Percentiles rank a stretch among this genome's conserved stretches.
phyloP scores from a whole-genome alignment of 257 asterid species.

The Ajuga chamaepitys region DNA sequence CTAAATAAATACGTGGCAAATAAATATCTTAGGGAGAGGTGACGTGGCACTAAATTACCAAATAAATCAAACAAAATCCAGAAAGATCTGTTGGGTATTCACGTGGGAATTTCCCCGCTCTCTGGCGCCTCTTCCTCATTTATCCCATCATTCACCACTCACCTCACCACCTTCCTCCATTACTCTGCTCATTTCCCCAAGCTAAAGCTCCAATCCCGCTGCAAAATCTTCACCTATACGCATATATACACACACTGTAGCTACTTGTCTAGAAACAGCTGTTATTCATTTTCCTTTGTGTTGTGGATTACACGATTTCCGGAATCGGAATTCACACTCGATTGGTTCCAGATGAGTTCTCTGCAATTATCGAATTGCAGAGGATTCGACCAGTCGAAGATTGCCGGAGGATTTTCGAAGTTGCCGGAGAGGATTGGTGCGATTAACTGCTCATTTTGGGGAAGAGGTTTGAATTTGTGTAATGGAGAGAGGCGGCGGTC shows the following conservation, averaged over 20 bases:
- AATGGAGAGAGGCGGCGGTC: slow-evolving; percentile 19
- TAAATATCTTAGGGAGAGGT: no score
- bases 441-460: slow-evolving; percentile 36
- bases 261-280: background rate
- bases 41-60: slow-evolving; percentile 23
- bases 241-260: background rate
- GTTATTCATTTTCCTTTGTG: background rate
- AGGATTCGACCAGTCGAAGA: slow-evolving; percentile 25
- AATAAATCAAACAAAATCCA: slow-evolving; percentile 11
- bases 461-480: slow-evolving; percentile 26
- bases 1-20: no score
- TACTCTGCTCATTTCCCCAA: background rate
- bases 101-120: slow-evolving; percentile 46
- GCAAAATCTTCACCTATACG: slow-evolving; percentile 10
- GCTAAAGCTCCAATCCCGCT: slow-evolving; percentile 28
- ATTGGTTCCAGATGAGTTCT: slow-evolving; percentile 37
- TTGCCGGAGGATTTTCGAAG: slow-evolving; percentile 16
- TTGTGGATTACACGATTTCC: background rate
- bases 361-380: slow-evolving; percentile 42
- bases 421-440: slow-evolving; percentile 6
- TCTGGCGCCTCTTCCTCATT: slow-evolving; percentile 32
- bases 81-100: slow-evolving; percentile 15
- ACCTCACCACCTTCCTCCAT: background rate
- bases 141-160: slow-evolving; percentile 31
- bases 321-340: background rate